These are phyloP conservation scores for Straminergon stramineum DNA, from an alignment of 225 moss, liverwort and hornwort genomes.

Conservation along the genomic window DNA sequence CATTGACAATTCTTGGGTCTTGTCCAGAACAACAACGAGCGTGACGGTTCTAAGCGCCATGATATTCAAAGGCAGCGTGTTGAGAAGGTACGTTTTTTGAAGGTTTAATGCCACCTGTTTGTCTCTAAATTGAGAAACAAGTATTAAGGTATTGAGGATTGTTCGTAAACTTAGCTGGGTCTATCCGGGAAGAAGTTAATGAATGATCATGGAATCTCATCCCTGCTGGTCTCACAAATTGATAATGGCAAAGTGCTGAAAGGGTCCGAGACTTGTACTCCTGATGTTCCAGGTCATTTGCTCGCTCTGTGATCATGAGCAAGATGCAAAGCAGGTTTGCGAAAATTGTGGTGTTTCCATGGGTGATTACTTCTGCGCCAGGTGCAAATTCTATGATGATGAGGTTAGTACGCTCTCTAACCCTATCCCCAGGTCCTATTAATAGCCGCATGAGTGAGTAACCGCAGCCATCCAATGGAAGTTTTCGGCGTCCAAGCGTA, in stretches of 20 bases:
- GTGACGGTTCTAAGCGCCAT: constrained; percentile 53
- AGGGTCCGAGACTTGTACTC: background rate
- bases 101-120: background rate
- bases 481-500: background rate
- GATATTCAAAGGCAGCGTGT: constrained; percentile 64
- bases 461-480: background rate
- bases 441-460: background rate
- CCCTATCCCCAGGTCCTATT: background rate
- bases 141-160: background rate
- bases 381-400: constrained; percentile 89
- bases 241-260: background rate
- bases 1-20: background rate
- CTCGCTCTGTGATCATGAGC: constrained; percentile 78
- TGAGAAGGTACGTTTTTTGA: constrained; percentile 40
- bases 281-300: constrained; percentile 64
- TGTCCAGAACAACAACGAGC: constrained; percentile 55
- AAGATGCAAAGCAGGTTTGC: constrained; percentile 74
- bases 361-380: constrained; percentile 81
- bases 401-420: constrained; percentile 27
- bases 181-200: background rate
- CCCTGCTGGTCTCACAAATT: background rate
- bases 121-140: background rate
- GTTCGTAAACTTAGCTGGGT: background rate
- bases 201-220: background rate
- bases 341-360: constrained; percentile 73